Evolutionary conservation across 768 basidiomycete species (phyloP).

Genomic region (Naganishia kalamii): DNA sequence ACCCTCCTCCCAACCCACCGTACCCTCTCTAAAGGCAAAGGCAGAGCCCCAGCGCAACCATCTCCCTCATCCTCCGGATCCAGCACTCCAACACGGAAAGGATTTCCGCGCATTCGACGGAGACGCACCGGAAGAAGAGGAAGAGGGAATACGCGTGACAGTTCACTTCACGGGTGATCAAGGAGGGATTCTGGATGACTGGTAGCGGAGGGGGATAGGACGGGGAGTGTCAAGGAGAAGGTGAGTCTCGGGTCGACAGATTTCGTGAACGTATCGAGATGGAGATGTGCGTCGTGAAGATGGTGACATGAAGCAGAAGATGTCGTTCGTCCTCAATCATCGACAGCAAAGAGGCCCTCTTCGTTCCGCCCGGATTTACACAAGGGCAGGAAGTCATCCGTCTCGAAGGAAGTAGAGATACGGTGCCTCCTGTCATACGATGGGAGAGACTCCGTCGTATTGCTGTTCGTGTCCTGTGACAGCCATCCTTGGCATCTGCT

Average conservation of each 20-base stretch:
- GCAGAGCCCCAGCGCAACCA: background rate
- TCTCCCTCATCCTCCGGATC: background rate
- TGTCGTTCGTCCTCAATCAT: too few relatives aligned
- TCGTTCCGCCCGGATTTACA: too few relatives aligned
- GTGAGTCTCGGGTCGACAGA: conserved; percentile 48
- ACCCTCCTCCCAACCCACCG: background rate
- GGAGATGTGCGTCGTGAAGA: too few relatives aligned
- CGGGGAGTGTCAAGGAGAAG: conserved; percentile 68
- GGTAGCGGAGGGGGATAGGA: conserved; percentile 61
- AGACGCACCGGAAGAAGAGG: background rate
- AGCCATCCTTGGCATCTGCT: too few relatives aligned
- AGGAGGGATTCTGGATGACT: conserved; percentile 54
- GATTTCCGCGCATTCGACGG: background rate
- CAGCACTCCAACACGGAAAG: background rate
- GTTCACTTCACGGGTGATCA: conserved; percentile 85
- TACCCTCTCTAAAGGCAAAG: background rate
- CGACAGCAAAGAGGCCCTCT: too few relatives aligned
- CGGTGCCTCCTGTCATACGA: too few relatives aligned
- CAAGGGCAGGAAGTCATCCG: too few relatives aligned
- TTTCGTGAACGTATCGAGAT: background rate
- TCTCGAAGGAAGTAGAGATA: too few relatives aligned
- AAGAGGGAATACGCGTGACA: conserved; percentile 50
- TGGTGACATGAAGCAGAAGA: too few relatives aligned
- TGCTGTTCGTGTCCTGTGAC: too few relatives aligned
- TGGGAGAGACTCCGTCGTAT: too few relatives aligned